phyloP scores from a whole-genome alignment of 768 basidiomycete species.

The Suillus brevipes region DNA sequence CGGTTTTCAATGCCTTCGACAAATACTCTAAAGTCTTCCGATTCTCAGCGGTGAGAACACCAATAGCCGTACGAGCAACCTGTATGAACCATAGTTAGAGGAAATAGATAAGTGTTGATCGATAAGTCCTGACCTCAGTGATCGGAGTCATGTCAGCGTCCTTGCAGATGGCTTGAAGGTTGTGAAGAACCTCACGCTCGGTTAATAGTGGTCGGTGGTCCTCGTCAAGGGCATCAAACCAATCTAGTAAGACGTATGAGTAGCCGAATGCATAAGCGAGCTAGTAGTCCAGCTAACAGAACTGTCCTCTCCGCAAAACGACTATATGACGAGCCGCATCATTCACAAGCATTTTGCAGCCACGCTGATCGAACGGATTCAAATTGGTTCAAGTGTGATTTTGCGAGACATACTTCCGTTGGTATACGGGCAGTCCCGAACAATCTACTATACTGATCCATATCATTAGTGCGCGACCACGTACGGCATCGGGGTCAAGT shows the following conservation, averaged over 20 bases:
- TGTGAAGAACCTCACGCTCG: conserved; percentile 85
- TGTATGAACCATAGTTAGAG: conserved; percentile 29
- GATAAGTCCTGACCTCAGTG: conserved; percentile 44
- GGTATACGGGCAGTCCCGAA: conserved; percentile 94
- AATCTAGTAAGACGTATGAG: conserved; percentile 55
- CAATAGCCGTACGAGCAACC: conserved; percentile 81
- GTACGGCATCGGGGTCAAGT: conserved; percentile 79
- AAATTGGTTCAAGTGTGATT: not conserved
- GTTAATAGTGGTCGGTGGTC: conserved; percentile 80
- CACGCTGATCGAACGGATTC: conserved; percentile 47
- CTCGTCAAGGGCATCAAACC: conserved; percentile 92
- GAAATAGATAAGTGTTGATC: not conserved
- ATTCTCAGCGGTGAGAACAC: conserved; percentile 94
- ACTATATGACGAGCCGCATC: conserved; percentile 78
- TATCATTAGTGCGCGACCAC: conserved; percentile 82
- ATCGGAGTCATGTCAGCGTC: conserved; percentile 88
- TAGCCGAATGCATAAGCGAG: conserved; percentile 29
- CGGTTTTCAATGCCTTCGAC: too few species aligned
- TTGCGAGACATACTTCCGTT: conserved; percentile 57
- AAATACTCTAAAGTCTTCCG: conserved; percentile 89
- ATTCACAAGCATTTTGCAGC: conserved; percentile 84
- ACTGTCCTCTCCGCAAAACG: conserved; percentile 87
- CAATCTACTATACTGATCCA: conserved; percentile 92
- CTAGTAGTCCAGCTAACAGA: conserved; percentile 59
- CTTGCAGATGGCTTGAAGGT: conserved; percentile 83